phyloP scores from a whole-genome alignment of 495 filamentous ascomycete species.

The Xylaria sp. region DNA sequence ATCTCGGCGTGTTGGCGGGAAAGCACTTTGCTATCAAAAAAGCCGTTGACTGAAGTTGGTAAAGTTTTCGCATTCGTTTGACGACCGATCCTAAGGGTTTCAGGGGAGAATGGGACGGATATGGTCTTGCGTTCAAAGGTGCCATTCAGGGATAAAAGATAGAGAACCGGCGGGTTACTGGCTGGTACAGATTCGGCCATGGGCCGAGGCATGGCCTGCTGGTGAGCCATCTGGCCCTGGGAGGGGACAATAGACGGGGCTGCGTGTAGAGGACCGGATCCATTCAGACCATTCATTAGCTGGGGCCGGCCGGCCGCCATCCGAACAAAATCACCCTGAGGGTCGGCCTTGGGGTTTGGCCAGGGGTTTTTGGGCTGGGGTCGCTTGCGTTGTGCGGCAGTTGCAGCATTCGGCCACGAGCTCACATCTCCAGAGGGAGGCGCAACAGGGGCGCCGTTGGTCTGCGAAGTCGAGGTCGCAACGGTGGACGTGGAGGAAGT shows the following conservation, averaged over 20 bases:
- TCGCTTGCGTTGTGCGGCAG: conserved; percentile 68
- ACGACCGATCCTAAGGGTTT: conserved; percentile 88
- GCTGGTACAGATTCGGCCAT: conserved; percentile 58
- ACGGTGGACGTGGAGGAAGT: conserved; percentile 66
- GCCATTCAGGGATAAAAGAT: conserved; percentile 84
- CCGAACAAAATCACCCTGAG: conserved; percentile 54
- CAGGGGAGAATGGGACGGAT: conserved; percentile 84
- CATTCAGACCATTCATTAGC: conserved; percentile 61
- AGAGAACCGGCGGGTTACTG: conserved; percentile 75
- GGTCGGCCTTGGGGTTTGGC: conserved; percentile 61
- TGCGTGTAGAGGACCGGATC: conserved; percentile 76
- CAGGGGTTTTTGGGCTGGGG: conserved; percentile 69
- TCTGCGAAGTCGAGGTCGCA: conserved; percentile 45
- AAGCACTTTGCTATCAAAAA: conserved; percentile 96
- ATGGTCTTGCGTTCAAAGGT: conserved; percentile 98
- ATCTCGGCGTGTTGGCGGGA: conserved; percentile 96
- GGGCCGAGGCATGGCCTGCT: conserved; percentile 55
- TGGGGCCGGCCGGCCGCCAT: conserved; percentile 50
- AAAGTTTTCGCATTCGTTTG: conserved; percentile 97
- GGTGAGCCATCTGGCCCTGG: conserved; percentile 46
- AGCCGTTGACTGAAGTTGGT: conserved; percentile 87
- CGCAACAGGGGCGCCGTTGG: conserved; percentile 53
- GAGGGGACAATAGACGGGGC: conserved; percentile 71
- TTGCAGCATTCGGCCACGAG: conserved; percentile 55
- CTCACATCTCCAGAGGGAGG: conserved; percentile 47